phyloP scores from a whole-genome alignment of 257 asterid genomes.

The Lithospermum erythrorhizon region DNA sequence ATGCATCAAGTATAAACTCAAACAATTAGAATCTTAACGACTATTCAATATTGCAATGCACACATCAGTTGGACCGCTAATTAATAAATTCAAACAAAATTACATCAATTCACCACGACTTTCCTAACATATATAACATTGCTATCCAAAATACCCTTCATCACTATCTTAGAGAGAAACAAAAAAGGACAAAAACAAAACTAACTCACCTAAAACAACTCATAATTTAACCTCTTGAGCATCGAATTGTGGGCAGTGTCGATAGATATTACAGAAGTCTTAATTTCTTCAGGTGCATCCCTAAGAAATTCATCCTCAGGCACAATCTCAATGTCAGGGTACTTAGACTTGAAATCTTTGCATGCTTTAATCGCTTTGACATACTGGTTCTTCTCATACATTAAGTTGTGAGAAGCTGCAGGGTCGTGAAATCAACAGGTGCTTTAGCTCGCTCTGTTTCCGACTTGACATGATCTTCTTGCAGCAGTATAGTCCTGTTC shows the following conservation, averaged over 20 bases:
- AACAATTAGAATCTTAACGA: too few species aligned
- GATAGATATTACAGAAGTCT: conserved; percentile 44
- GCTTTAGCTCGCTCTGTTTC: conserved; percentile 91
- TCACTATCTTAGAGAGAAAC: neutral
- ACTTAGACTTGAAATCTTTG: conserved; percentile 85
- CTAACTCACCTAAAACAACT: conserved; percentile 62
- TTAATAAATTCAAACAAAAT: too few species aligned
- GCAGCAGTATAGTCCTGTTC: conserved; percentile 88
- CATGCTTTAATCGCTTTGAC: conserved; percentile 93
- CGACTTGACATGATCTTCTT: conserved; percentile 78
- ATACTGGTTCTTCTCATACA: conserved; percentile 94
- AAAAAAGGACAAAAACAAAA: neutral
- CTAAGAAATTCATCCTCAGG: conserved; percentile 79
- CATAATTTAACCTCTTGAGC: conserved; percentile 90
- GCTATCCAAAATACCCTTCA: too few species aligned
- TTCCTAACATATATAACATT: too few species aligned
- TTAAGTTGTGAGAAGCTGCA: conserved; percentile 94
- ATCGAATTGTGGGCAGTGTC: conserved; percentile 70
- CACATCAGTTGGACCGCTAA: too few species aligned
- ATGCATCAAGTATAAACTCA: too few species aligned
- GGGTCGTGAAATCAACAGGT: conserved; percentile 74
- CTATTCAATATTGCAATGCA: too few species aligned
- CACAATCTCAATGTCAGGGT: conserved; percentile 77
- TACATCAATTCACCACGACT: too few species aligned
- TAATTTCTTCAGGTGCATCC: conserved; percentile 78